These are phyloP conservation scores for Phytophthora sojae DNA, from an alignment of 352 stramenopile species.

Conservation along the genomic window DNA sequence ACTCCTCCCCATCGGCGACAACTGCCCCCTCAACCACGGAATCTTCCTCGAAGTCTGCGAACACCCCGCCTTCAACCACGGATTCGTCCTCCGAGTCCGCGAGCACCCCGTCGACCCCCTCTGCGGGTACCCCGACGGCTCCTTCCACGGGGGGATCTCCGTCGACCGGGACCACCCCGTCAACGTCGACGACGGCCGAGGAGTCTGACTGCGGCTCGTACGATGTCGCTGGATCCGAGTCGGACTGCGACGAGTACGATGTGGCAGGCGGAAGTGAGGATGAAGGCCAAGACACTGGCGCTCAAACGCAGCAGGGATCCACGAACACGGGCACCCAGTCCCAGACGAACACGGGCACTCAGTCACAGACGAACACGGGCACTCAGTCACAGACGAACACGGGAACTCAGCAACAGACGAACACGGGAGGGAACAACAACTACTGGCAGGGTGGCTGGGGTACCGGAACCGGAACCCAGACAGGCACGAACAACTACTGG, in stretches of 20 bases:
- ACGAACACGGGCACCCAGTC: neutral
- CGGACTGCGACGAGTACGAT: constrained; percentile 13
- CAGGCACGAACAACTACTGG: too few species aligned
- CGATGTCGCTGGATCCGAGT: constrained; percentile 17
- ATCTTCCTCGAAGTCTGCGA: neutral
- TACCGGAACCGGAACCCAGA: neutral
- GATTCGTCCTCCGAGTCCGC: neutral
- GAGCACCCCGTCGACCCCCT: too few species aligned
- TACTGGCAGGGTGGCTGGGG: neutral
- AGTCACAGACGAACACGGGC: constrained; percentile 1
- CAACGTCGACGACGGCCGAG: constrained; percentile 9
- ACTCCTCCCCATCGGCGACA: constrained; percentile 3
- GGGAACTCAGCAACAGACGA: neutral
- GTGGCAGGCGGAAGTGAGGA: constrained; percentile 14
- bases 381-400: constrained; percentile 5
- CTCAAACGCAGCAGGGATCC: neutral
- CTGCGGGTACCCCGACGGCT: neutral
- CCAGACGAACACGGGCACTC: neutral
- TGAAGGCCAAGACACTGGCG: constrained; percentile 1
- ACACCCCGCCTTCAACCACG: neutral
- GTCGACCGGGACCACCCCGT: neutral
- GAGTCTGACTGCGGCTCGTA: constrained; percentile 21
- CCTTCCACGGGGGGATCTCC: constrained; percentile 12
- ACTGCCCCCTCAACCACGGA: constrained; percentile 10
- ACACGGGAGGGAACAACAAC: neutral